Base-by-base conservation (phyloP, 208 protist species). In the Angomonas ambiguus region DNA sequence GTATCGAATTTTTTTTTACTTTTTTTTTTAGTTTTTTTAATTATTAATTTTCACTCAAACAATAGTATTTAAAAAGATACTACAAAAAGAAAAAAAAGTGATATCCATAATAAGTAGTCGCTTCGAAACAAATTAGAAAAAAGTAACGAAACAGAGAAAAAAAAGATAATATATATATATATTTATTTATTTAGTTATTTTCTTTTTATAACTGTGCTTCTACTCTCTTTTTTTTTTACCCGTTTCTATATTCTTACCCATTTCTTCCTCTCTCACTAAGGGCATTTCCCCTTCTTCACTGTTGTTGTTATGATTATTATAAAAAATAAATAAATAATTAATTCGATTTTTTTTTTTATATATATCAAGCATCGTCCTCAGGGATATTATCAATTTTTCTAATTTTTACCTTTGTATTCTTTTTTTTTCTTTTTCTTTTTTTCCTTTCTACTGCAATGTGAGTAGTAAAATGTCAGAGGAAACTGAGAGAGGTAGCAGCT, bases 271-370 rank as follows among this genome's bases (percentile, higher is more conserved):
- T 48, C 13, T 48, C 38, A 20, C 18, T 48, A n/a, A n/a, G n/a
- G n/a, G n/a, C n/a, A n/a, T 48, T 48, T 48, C 13, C 11, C 18
- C 13, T 48, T 11, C 13, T 48, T 48, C 13, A 48, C 18, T 48
- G 38, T 18, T 48, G 38, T 48, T 48, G 38, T 48, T 11, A 48
- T 11, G 18, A 11, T 48, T 48, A 25, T 6, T 6, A 42, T 51
- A 45, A 2, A 63, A 63, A 63, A 31, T 41, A 27, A 34, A 67
- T n/a, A 6, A 25, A 63, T 51, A 42, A 10, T 30, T 64, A 24
- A 38, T 51, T 65, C 24, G 1, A 13, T 65, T 65, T 55, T 65
- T 65, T 41, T 49, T n/a, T 25, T 63, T 63, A n/a, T n/a, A n/a
- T n/a, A n/a, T n/a, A n/a, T n/a, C n/a, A n/a, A n/a, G n/a, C n/a